A percentile compares a stretch with the other conserved stretches of the same genome.
phyloP scores from a whole-genome alignment of 768 basidiomycete genomes.

The Agrocybe praecox region DNA sequence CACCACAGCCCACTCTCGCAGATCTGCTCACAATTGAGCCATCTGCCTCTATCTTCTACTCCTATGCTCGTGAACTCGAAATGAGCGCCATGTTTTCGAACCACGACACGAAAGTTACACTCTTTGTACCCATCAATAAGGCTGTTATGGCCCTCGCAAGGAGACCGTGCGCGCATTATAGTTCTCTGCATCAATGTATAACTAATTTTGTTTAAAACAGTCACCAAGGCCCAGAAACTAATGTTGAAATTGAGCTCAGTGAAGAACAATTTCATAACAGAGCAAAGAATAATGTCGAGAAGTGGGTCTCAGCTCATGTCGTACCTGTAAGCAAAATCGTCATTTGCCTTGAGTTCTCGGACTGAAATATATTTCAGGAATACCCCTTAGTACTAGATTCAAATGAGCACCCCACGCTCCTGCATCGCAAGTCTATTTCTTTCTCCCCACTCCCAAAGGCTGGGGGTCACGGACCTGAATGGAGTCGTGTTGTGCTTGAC shows the following conservation, averaged over 20 bases:
- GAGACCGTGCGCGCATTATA: slow-evolving; percentile 69
- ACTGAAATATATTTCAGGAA: slow-evolving; percentile 31
- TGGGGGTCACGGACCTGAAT: slow-evolving; percentile 44
- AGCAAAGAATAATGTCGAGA: slow-evolving; percentile 69
- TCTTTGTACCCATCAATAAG: slow-evolving; percentile 87
- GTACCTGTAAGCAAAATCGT: slow-evolving; percentile 58
- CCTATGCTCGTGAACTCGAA: slow-evolving; percentile 75
- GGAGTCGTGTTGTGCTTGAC: slow-evolving; percentile 62
- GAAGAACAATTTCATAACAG: slow-evolving; percentile 66
- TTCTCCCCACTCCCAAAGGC: slow-evolving; percentile 45
- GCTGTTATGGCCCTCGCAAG: slow-evolving; percentile 79
- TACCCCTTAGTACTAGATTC: slow-evolving; percentile 49
- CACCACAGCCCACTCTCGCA: slow-evolving; percentile 57
- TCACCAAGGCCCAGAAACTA: slow-evolving; percentile 55
- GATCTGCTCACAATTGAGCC: slow-evolving; percentile 81
- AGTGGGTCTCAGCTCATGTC: slow-evolving; percentile 84
- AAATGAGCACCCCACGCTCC: slow-evolving; percentile 55
- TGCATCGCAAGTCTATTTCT: slow-evolving; percentile 57
- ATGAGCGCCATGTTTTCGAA: slow-evolving; percentile 55
- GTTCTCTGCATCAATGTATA: neutral
- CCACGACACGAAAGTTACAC: slow-evolving; percentile 42
- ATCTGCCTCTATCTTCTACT: slow-evolving; percentile 80
- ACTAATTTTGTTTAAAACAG: slow-evolving; percentile 33
- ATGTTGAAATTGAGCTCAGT: slow-evolving; percentile 56
- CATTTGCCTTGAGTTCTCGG: neutral